Evolutionary conservation across 192 early-diverging fungal species (phyloP), one percentile per base, ranked within the genome.

Genomic region (Coemansia sp.): DNA sequence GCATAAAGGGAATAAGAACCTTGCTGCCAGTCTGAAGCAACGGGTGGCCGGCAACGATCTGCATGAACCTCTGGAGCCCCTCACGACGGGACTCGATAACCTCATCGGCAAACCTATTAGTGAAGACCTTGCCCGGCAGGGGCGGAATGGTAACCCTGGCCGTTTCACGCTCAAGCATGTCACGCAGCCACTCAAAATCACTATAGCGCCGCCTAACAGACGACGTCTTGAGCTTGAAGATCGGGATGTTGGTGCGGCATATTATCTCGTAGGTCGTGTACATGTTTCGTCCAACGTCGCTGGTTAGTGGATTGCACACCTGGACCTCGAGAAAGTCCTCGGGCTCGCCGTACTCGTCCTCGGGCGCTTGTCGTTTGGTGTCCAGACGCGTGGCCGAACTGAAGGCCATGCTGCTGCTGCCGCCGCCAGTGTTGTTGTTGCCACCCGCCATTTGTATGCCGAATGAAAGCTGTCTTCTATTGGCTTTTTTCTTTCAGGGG

Each of bases 121-220:
- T 93, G 67, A 96, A 96, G 48, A 97, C 96, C 77, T 99, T 99
- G 50, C 95, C 95, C 9, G 97, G 97, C 49, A 99, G 86, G 17
- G 90, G 85, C 49, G 97, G 97, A 63, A 99, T 95, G 72, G 95
- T 98, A 60, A 99, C 97, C 69, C 94, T 85, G 60, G 90, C 86
- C 16, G 87, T 89, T 80, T 99, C 96, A 22, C 94, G 84, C 77
- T 96, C 95, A 59, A 99, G 84, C 61, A 90, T 90, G 78, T 99
- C 95, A 51, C 92, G 84, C 84, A 97, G 94, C 97, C 97, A 99
- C 83, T 98, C 97, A 82, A 99, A 99, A 67, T 99, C 97, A 74
- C 90, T 93, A 84, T 97, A 99, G 37, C 97, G 87, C 70, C 97
- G 85, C 25, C 96, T 89, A 42, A 98, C 96, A 39, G 80, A 71